Evolutionary conservation across 768 basidiomycete species (phyloP).

Genomic region (Suillus plorans): DNA sequence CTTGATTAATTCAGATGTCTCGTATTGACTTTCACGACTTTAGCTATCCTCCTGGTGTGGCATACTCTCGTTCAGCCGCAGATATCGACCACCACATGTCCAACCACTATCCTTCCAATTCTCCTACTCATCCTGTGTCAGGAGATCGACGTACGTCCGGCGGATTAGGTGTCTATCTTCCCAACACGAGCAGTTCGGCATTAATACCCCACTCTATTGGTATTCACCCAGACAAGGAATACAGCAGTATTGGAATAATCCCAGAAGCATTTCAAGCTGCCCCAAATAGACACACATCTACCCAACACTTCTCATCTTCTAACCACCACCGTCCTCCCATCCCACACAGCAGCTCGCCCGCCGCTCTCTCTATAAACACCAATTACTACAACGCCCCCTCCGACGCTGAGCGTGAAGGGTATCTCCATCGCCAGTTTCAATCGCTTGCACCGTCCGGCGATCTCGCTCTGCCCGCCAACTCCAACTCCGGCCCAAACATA

Average conservation of each 20-base stretch:
- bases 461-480: constrained; percentile 25
- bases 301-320: constrained; percentile 37
- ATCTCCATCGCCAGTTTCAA: constrained; percentile 18
- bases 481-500: constrained; percentile 25
- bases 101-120: constrained; percentile 17
- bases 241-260: constrained; percentile 21
- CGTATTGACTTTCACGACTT: constrained; percentile 42
- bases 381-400: constrained; percentile 17
- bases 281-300: constrained; percentile 35
- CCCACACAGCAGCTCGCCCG: constrained; percentile 22
- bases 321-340: constrained; percentile 42
- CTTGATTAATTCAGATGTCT: constrained; percentile 33
- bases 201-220: constrained; percentile 32
- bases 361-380: constrained; percentile 18
- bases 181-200: constrained; percentile 26
- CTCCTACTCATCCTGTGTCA: constrained; percentile 11
- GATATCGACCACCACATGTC: constrained; percentile 33
- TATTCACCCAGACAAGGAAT: constrained; percentile 40
- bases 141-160: constrained; percentile 24
- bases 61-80: constrained; percentile 24
- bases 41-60: constrained; percentile 34
- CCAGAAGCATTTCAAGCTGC: constrained; percentile 31
- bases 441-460: constrained; percentile 14
- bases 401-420: constrained; percentile 22
- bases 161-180: constrained; percentile 15